phyloP scores from a whole-genome alignment of 805 yeast species.

The Hemisphaericaspora nanyangensis region DNA sequence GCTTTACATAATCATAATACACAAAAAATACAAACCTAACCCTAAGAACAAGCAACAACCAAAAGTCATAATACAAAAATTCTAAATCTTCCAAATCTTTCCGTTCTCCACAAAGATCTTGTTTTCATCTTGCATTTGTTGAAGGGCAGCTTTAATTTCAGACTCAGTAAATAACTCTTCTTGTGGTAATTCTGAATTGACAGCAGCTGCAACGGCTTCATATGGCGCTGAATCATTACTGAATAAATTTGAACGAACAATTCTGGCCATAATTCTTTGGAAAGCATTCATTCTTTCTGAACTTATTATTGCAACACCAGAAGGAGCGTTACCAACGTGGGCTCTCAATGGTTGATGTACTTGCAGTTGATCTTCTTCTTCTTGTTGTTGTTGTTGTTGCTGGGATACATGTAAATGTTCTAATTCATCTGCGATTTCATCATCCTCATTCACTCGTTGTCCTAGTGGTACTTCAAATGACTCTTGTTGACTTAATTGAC shows the following conservation, averaged over 20 bases:
- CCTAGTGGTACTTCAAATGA: conserved; percentile 7
- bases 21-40: not conserved
- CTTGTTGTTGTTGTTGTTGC: conserved; percentile 11
- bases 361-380: conserved; percentile 10
- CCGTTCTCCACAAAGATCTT: conserved; percentile 37
- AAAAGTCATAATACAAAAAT: not conserved
- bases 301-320: conserved; percentile 21
- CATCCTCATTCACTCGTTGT: conserved; percentile 10
- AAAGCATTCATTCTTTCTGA: conserved; percentile 29
- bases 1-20: not conserved
- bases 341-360: conserved; percentile 23
- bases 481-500: conserved; percentile 4
- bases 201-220: conserved; percentile 26
- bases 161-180: conserved; percentile 31
- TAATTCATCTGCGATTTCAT: conserved; percentile 22
- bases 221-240: conserved; percentile 30
- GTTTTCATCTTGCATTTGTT: conserved; percentile 32
- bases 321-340: conserved; percentile 16
- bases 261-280: conserved; percentile 26
- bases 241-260: conserved; percentile 30
- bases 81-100: conserved; percentile 34
- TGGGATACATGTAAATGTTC: conserved; percentile 27
- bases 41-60: not conserved
- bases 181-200: conserved; percentile 35
- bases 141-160: conserved; percentile 31